Percentiles rank a stretch among this genome's conserved stretches.
Conservation (phyloP, 1,284 basidiomycete genomes). For the Ustilago trichophora region DNA sequence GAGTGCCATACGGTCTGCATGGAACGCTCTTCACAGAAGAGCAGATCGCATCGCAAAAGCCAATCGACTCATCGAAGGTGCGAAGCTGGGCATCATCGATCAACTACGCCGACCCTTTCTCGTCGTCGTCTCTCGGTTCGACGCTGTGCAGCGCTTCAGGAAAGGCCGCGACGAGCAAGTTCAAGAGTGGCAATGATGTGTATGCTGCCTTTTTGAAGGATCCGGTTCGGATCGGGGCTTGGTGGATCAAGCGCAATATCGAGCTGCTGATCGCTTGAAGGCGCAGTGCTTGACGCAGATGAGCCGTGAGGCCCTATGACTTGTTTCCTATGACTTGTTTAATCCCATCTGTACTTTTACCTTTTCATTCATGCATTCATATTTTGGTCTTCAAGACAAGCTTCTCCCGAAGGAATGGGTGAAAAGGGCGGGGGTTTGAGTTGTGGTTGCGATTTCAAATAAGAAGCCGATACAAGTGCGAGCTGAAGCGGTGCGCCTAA, state of each 20-base stretch:
- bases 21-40: conserved; percentile 64
- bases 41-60: conserved; percentile 58
- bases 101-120: conserved; percentile 36
- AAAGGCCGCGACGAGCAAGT: conserved; percentile 18
- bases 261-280: conserved; percentile 37
- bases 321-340: no score
- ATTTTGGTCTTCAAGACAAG: no score
- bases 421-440: no score
- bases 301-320: no score
- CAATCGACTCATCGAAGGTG: conserved; percentile 27
- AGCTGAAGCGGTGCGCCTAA: no score
- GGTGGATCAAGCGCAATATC: conserved; percentile 46
- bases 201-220: conserved; percentile 39
- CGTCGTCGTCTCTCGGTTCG: conserved; percentile 6
- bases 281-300: neutral
- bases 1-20: conserved; percentile 67
- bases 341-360: neutral
- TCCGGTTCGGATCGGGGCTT: conserved; percentile 32
- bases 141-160: conserved; percentile 18
- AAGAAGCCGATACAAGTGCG: no score
- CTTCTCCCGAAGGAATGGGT: no score
- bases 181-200: conserved; percentile 8
- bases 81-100: conserved; percentile 42
- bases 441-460: no score
- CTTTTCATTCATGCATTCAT: conserved; percentile 1